Percentiles rank a stretch among this genome's conserved stretches.
These are phyloP conservation scores for Carallia pectinifolia DNA, from an alignment of 345 rosid genomes.

Conservation along the genomic window DNA sequence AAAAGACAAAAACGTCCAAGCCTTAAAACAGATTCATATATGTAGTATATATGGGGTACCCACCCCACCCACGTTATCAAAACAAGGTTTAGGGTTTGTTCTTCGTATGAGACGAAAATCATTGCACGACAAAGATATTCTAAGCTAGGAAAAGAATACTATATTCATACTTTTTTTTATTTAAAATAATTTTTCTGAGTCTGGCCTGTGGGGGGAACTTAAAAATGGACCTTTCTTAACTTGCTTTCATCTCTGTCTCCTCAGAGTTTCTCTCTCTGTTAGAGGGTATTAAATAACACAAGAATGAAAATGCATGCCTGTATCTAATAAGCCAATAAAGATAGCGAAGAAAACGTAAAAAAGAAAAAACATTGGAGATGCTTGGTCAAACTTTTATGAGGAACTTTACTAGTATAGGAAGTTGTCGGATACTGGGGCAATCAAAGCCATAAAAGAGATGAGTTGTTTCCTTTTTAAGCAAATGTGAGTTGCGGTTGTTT, in stretches of 20 bases:
- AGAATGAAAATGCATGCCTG: background rate
- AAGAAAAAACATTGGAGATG: constrained; percentile 14
- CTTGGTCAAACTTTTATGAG: constrained; percentile 36
- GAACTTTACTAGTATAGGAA: constrained; percentile 30
- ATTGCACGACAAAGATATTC: constrained; percentile 48
- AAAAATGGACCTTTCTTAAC: constrained; percentile 22
- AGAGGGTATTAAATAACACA: constrained; percentile 18
- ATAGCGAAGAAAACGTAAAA: constrained; percentile 12
- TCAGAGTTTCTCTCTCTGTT: constrained; percentile 22
- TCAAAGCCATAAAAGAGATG: constrained; percentile 24
- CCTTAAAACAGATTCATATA: background rate
- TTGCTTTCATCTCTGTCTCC: constrained; percentile 29
- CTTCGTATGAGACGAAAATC: constrained; percentile 26
- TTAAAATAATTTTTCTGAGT: too few relatives aligned
- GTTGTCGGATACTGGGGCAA: constrained; percentile 33
- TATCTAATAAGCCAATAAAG: background rate
- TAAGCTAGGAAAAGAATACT: constrained; percentile 13
- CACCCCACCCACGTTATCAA: constrained; percentile 3
- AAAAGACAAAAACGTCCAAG: constrained; percentile 21
- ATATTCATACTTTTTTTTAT: background rate
- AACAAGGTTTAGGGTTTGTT: constrained; percentile 33
- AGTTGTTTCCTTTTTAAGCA: constrained; percentile 3
- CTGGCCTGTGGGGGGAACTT: background rate
- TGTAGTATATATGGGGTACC: too few relatives aligned
- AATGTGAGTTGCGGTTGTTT: background rate